Evolutionary conservation across 768 basidiomycete species (phyloP), one percentile per base, ranked within the genome.

Genomic region (Panellus pusillus): DNA sequence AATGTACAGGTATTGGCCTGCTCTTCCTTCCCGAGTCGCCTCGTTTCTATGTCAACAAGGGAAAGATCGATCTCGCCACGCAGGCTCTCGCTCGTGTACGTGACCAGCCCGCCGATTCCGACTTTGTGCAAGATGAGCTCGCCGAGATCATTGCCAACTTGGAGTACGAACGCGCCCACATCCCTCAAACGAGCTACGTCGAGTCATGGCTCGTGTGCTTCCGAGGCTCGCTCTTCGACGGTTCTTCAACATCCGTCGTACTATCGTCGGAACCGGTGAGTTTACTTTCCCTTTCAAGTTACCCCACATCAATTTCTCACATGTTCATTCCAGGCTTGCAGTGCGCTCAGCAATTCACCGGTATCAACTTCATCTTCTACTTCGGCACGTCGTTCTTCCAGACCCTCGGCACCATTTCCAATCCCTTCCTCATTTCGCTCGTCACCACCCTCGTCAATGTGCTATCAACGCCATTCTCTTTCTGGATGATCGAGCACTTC

Each of bases 401-500:
- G 75, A 74, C 49, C 75, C 83, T 12, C 82, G 82, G 43, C 20
- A 28, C 27, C 15, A 81, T 86, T 57, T 50, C 58, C 6, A 75
- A 84, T 58, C 67, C 73, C 46, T 72, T 85, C 52, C 77, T 75
- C 54, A 82, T 81, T 66, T 73, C 78, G 48, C 78, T 91, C 54
- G 82, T 80, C 57, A 89, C 87, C 57, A 83, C 79, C 65, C 58
- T 84, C 68, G 80, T 86, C 71, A 81, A 84, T 62, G 77, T 79
- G 36, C 72, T 75, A 67, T 83, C 81, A 64, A 89, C 87, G 40
- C 70, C 84, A 9, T 74, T 83, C 54, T 82, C 82, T 20, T 83
- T 88, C 71, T 86, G 74, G 70, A 78, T 79, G 60, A 79, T 88
- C 54, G 87, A 89, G 69, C 72, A 70, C 47, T 75, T 84, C 65